Base-by-base conservation (phyloP, 2,329 filamentous ascomycete species). In the Dissoconium aciculare region DNA sequence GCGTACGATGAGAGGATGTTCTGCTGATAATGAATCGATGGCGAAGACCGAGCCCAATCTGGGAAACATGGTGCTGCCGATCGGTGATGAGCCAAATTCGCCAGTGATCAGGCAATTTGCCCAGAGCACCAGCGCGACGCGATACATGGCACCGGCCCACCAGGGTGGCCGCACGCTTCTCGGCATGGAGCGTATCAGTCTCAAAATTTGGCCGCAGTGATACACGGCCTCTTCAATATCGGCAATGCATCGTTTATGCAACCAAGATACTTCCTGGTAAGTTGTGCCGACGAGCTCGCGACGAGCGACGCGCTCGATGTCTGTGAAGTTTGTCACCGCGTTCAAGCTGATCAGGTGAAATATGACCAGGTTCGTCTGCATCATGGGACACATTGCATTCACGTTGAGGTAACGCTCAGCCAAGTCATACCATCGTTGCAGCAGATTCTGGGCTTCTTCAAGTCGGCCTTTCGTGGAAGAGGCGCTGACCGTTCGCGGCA, bases 301-400 rank as follows among this genome's bases (percentile, higher is more conserved):
- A 11, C 75, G 65, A 3, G 75, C 75, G 6, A 80, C 58, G 3
- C 66, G 62, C 55, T 81, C 76, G 27, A 80, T 70, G 42, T 74
- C 70, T 2, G 69, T 63, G 46, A 80, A 78, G 52, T 71, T 71
- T 11, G 73, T 74, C 15, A 78, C 66, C 5, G 71, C 67, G 42
- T 79, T 79, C 35, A 82, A 62, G 28, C 67, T 74, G 47, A 81
- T 72, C 25, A 81, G 62, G 43, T 82, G 76, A 50, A 76, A 80
- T 37, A 81, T 64, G 26, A 77, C 66, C 25, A 81, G 54, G 45
- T 74, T 78, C 39, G 70, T 72, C 43, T 67, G 67, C 46, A 70
- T 77, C 39, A 73, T 60, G 11, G 66, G 55, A 39, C 74, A 78
- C 28, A 57, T 53, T 2, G 67, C 63, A 44, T 73, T 64, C n/a